Evolutionary conservation across 2,329 filamentous ascomycete genomes (phyloP), one percentile per base, ranked within the genome.

Genomic region (Fusarium kyushuense): DNA sequence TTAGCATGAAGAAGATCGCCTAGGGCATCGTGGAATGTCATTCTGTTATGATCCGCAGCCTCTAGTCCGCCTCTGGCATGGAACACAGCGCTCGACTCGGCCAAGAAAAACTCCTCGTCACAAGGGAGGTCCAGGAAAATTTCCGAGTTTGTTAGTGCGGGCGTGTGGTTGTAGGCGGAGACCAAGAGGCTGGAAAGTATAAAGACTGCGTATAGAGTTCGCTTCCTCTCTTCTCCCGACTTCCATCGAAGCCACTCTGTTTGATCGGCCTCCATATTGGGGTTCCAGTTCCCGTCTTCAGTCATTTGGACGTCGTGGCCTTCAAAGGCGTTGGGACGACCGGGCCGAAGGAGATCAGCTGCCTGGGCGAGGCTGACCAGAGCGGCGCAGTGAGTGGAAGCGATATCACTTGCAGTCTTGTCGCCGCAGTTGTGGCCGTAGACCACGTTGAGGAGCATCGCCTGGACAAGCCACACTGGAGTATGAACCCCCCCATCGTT

Each of bases 351-450:
- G 52, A 98, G 82, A 54, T 93, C 91, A n/a, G 95, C 94, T 33
- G 94, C 93, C 75, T 94, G 91, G 6, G 95, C 94, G 52, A 99
- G 87, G 76, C 93, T 97, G 54, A 97, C 93, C 41, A 99, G 83
- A 21, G 94, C 93, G 10, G 94, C 92, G 76, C 93, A 96, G 76
- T 98, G 95, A 2, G 92, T 97, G 67, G 91, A 94, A 2, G 95
- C 95, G 74, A 97, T 96, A 76, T 97, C 94, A 63, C 92, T 93
- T 23, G 93, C 92, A 54, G 89, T 90, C 81, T 96, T 95, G 77
- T 98, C 95, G 36, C 92, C 93, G 76, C 94, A 97, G 71, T 97
- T 96, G 78, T 97, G 93, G 16, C 95, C 95, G 76, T 97, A 98
- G 17, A 97, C 92, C 36, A 98, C 92, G 76, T 97, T 98, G 51